phyloP scores from a whole-genome alignment of 164 flowering plant species.

The Nelumbo lutea region DNA sequence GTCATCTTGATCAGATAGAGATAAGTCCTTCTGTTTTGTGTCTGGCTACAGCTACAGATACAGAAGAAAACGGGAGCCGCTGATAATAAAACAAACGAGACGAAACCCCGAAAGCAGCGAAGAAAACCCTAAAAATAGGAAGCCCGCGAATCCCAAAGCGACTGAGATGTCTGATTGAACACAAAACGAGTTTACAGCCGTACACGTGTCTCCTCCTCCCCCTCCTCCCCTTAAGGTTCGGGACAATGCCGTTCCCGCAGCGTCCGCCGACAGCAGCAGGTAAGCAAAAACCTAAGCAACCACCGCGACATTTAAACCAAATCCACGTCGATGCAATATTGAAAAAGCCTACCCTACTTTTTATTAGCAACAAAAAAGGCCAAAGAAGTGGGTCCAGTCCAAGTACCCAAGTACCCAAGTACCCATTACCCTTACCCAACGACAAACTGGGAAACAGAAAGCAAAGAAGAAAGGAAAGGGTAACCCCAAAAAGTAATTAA shows the following conservation, averaged over 20 bases:
- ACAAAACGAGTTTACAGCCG: conserved; percentile 47
- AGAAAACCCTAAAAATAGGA: conserved; percentile 58
- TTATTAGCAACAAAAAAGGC: no score
- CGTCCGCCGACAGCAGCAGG: conserved; percentile 56
- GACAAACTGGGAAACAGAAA: no score
- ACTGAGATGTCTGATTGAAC: conserved; percentile 60
- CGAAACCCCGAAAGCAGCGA: conserved; percentile 75
- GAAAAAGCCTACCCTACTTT: no score
- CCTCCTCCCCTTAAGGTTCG: conserved; percentile 32
- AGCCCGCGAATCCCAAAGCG: conserved; percentile 64
- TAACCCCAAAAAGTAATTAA: no score
- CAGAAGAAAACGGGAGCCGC: conserved; percentile 74
- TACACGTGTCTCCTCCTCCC: conserved; percentile 43
- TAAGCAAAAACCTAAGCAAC: conserved; percentile 64
- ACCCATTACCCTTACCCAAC: no score
- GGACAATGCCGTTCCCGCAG: conserved; percentile 63
- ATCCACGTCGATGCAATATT: no score
- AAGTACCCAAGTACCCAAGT: no score
- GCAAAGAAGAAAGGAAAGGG: no score
- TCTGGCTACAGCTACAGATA: conserved; percentile 15
- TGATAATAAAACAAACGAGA: conserved; percentile 61
- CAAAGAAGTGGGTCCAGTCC: no score
- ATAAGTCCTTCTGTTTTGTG: no score
- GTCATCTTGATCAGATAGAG: no score
- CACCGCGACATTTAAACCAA: not conserved